Base-by-base conservation (phyloP, 176 grass and related monocot species). In the Musa troglodytarum region DNA sequence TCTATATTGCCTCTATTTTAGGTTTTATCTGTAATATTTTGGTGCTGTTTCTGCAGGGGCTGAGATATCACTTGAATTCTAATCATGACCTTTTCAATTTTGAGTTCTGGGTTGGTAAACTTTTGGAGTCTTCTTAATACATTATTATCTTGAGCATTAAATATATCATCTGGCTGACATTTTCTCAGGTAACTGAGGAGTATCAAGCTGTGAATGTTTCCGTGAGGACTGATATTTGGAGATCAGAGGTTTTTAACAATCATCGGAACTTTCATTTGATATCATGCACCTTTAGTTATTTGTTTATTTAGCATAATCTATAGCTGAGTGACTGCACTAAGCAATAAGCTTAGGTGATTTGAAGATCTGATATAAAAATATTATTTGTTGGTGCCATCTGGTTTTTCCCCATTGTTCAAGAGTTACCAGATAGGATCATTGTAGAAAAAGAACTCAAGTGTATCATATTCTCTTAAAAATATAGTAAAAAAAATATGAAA, bases 101-200 rank as follows among this genome's bases (percentile, higher is more conserved):
- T 86, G 95, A 94, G 84, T 94, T 99, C 74, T 94, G 82, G 95
- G 95, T 99, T 84, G 86, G 95, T 94, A 83, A 88, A 83, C 78
- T 83, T 82, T 73, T 84, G 15, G 21, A 84, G 79, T 89, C 65
- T 87, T 73, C 78, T 50, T 28, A 43, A 28, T 77, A 6, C 34
- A 43, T 43, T 43, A 43, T 43, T 83, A 50, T 52, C 54, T 77
- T 43, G 19, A 12, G 29, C 71, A 77, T 28, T 73, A 80, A 26
- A 52, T 63, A 78, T 73, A 26, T 81, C 4, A 53, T 55, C 72
- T 83, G 21, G 22, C 74, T 85, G 52, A 64, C 17, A 19, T 77
- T 76, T 69, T 64, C 69, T 69, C 80, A 99, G 95, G 82, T 98
- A 87, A 89, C 95, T 77, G 88, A 91, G 81, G 84, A 89, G 26